Base-by-base conservation (phyloP, 2,329 filamentous ascomycete genomes). In the Claviceps africana region DNA sequence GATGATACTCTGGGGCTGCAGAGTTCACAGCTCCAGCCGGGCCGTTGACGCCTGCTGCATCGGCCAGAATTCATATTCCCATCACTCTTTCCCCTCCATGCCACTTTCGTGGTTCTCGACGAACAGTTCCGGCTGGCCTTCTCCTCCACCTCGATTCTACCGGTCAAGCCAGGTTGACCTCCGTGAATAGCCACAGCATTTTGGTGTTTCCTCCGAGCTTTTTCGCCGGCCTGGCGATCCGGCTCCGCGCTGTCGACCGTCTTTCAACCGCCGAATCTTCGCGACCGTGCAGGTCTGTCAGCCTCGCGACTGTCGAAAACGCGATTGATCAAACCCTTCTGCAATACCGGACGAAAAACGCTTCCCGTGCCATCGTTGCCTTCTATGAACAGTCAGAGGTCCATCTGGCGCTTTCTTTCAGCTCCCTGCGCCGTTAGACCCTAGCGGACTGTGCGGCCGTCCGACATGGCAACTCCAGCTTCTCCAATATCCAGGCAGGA, bases 401-500 rank as follows among this genome's bases (percentile, higher is more conserved):
- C 30, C 47, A 39, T 35, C 48, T 43, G 33, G 42, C 39, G 39
- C 39, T 40, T 43, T 52, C n/a, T 28, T 49, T 21, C 31, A 17
- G 22, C n/a, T 25, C 45, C 47, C 22, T 25, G 40, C 28, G 33
- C 48, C 8, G 31, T 17, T 33, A 37, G 37, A n/a, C 42, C 28
- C 35, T 46, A 45, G 33, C 22, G 19, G 31, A 37, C 30, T 22
- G 19, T 43, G 33, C 33, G 35, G 42, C 51, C 30, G 25, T 40
- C 33, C 33, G 19, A 15, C 44, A 64, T 64, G 62, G 58, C 61
- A 25, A 60, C 61, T 28, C 50, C 58, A 21, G 42, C 61, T 58
- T 56, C 56, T 53, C 54, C 59, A 42, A 65, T 69, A 50, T 57
- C 67, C 48, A 62, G 63, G 53, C 61, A 64, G 31, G 76, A 81